A percentile compares a stretch with the other conserved stretches of the same genome.
phyloP scores from a whole-genome alignment of 78 protist genomes.

The Polysphondylium violaceum region DNA sequence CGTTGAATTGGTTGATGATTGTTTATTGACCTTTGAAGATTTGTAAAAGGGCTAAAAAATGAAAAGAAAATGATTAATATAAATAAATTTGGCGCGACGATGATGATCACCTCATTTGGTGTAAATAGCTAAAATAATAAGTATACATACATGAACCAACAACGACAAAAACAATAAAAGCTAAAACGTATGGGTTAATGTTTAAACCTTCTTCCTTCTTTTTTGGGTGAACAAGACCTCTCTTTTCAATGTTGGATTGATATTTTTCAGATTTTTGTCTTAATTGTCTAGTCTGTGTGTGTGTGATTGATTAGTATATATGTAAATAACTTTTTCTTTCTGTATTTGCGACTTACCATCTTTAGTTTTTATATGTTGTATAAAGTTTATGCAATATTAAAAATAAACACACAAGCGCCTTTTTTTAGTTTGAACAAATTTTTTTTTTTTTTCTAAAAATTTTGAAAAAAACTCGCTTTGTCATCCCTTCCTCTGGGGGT shows the following conservation, averaged over 20 bases:
- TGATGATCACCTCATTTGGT: no score
- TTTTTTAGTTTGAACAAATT: background rate
- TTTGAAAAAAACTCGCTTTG: background rate
- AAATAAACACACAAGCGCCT: background rate
- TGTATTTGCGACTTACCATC: background rate
- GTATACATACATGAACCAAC: slow-evolving; percentile 68
- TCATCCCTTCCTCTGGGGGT: no score
- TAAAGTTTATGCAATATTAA: background rate
- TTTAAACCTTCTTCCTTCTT: slow-evolving; percentile 53
- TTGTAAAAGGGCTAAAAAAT: slow-evolving; percentile 47
- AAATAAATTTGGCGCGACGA: no score
- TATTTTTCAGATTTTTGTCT: slow-evolving; percentile 51
- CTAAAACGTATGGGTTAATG: slow-evolving; percentile 48
- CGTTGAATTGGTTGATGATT: background rate
- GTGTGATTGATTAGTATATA: background rate
- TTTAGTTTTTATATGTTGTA: background rate
- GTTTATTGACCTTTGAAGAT: slow-evolving; percentile 75
- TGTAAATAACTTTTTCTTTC: no score
- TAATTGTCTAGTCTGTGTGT: slow-evolving; percentile 26
- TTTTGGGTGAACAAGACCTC: slow-evolving; percentile 35
- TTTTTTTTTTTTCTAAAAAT: background rate
- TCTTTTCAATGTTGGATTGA: slow-evolving; percentile 43
- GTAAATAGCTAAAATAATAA: no score
- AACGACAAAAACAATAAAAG: slow-evolving; percentile 63
- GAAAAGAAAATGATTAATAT: background rate